Base-by-base conservation (phyloP, 2,329 filamentous ascomycete genomes). In the Sporothrix inflata region DNA sequence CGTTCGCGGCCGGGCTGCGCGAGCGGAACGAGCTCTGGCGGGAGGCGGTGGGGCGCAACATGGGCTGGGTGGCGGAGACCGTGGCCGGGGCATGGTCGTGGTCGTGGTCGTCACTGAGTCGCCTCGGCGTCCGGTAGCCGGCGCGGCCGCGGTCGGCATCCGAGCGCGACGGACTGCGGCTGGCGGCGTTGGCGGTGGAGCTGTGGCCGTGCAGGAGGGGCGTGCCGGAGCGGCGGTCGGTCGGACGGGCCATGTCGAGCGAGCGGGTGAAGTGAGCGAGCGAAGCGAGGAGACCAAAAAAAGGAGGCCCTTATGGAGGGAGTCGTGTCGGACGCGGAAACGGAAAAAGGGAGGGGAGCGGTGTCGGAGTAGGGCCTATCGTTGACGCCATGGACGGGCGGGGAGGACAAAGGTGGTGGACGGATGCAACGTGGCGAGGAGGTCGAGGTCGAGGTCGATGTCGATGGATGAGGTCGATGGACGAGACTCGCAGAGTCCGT, bases 1-100 rank as follows among this genome's bases (percentile, higher is more conserved):
- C 76, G 76, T 88, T 85, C 1, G 85, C 84, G 73, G 89, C 87
- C n/a, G 93, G 92, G 78, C 92, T 94, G 77, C 89, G 87, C 79
- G 93, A 94, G 78, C 92, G 90, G 82, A 97, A 90, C 14, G 91
- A 91, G 55, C 90, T 91, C 72, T 88, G 85, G 71, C 89, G 85
- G 57, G 84, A 83, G 2, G n/a, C 27, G 9, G 45, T 30, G 16
- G 65, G 65, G 3, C 65, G 65, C 11, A 55, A 49, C 47, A 40
- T 53, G 34, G 47, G 68, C 12, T n/a, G 38, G 5, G 53, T 8
- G 7, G 66, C 19, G 6, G 51, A 47, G 65, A 45, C 6, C n/a
- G n/a, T n/a, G 42, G 71, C 14, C 70, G 73, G 11, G 5, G 14
- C 14, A 14, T 45, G 11, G 11, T 45, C 40, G 47, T 21, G 47